Conservation (phyloP, 768 basidiomycete species). For the Phlebiopsis gigantea region DNA sequence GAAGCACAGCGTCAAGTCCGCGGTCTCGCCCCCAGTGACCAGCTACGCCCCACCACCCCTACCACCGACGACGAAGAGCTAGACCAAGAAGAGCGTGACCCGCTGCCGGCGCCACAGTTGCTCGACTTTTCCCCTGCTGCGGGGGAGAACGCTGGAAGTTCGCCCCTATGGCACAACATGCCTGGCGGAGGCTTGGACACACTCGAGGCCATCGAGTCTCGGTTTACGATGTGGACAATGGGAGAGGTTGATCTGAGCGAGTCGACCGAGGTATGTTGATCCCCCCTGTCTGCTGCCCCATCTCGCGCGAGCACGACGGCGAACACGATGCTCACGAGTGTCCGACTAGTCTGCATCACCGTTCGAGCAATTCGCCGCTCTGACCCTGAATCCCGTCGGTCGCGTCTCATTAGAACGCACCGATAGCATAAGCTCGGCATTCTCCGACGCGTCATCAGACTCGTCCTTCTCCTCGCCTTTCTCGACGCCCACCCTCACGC, state of each 20-base stretch:
- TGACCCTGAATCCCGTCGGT: slow-evolving; percentile 56
- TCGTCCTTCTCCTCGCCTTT: slow-evolving; percentile 10
- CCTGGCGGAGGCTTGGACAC: slow-evolving; percentile 6
- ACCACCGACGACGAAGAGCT: slow-evolving; percentile 7
- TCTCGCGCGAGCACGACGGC: background rate
- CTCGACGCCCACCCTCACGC: slow-evolving; percentile 14
- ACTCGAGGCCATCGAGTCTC: background rate
- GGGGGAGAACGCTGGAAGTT: slow-evolving; percentile 5
- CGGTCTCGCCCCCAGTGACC: slow-evolving; percentile 13
- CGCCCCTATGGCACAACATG: slow-evolving; percentile 7
- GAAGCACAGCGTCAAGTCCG: slow-evolving; percentile 58
- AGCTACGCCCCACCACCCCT: slow-evolving; percentile 7
- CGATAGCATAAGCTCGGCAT: slow-evolving; percentile 15
- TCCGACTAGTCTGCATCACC: slow-evolving; percentile 32
- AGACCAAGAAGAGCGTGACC: slow-evolving; percentile 24
- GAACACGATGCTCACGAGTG: background rate
- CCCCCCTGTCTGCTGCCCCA: background rate
- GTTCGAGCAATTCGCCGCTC: slow-evolving; percentile 40
- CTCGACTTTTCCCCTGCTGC: background rate
- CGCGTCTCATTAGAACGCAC: slow-evolving; percentile 19
- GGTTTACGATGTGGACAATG: slow-evolving; percentile 2
- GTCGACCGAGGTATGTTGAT: slow-evolving; percentile 18
- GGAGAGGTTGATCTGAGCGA: slow-evolving; percentile 13
- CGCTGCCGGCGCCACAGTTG: slow-evolving; percentile 5
- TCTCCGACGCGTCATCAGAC: slow-evolving; percentile 18